phyloP scores from a whole-genome alignment of 805 yeast genomes.

The Candida xiaguanensis region DNA sequence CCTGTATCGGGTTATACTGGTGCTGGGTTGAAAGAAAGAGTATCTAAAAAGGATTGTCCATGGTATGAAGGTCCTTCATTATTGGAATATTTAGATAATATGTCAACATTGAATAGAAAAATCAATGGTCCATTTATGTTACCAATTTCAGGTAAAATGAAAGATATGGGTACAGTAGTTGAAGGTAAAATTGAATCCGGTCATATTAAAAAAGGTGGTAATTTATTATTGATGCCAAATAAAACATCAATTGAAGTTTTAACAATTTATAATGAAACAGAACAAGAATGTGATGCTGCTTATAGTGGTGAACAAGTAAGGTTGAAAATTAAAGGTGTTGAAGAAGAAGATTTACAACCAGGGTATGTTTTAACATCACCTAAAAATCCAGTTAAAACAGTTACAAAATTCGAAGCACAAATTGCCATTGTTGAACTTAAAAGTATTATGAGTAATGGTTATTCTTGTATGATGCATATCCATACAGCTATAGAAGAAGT shows the following conservation, averaged over 20 bases:
- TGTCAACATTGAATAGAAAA: conserved; percentile 81
- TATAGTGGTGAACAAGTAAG: conserved; percentile 97
- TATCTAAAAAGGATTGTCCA: conserved; percentile 66
- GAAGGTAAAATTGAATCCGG: conserved; percentile 99
- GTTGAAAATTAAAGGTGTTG: conserved; percentile 89
- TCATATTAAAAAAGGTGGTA: conserved; percentile 74
- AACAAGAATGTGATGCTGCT: conserved; percentile 86
- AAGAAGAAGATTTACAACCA: conserved; percentile 90
- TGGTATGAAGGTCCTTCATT: conserved; percentile 95
- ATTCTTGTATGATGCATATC: conserved; percentile 97
- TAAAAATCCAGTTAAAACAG: conserved; percentile 85
- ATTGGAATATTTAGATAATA: conserved; percentile 80
- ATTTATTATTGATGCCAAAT: conserved; percentile 89
- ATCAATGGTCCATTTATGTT: conserved; percentile 95
- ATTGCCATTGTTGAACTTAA: conserved; percentile 95
- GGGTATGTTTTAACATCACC: conserved; percentile 91
- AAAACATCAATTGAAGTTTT: conserved; percentile 77
- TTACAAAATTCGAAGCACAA: conserved; percentile 90
- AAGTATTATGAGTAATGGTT: conserved; percentile 92
- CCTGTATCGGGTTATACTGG: conserved; percentile 99
- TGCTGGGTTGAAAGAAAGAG: conserved; percentile 89
- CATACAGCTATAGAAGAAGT: conserved; percentile 99
- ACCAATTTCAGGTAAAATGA: conserved; percentile 92
- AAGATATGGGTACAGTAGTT: conserved; percentile 94
- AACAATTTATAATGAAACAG: conserved; percentile 90